These are phyloP conservation scores for Trichomonas tenax DNA, from an alignment of 208 protist species.

Conservation along the genomic window DNA sequence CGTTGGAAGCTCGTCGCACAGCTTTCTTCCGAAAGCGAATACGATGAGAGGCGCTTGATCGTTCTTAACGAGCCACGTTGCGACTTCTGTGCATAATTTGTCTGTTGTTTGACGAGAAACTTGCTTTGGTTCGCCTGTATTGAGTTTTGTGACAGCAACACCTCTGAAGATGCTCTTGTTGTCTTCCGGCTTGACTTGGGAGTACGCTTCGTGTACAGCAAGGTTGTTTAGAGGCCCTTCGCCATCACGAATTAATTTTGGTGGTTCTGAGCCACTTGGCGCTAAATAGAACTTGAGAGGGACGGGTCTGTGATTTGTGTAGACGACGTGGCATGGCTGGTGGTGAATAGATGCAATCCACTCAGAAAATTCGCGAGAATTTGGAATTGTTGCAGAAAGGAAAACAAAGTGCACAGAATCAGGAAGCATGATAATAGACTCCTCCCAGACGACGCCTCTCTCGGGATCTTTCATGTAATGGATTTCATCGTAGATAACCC, in stretches of 20 bases:
- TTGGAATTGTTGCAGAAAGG: constrained; percentile 99
- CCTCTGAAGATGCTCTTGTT: background rate
- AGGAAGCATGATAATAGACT: constrained; percentile 96
- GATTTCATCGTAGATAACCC: constrained; percentile 70
- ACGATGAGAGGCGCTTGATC: background rate
- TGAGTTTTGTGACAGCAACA: too few species aligned
- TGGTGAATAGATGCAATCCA: constrained; percentile 77
- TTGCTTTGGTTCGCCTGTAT: background rate
- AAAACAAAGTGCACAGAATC: constrained; percentile 91
- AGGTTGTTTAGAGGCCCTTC: background rate
- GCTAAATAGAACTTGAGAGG: constrained; percentile 16
- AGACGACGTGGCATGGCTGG: constrained; percentile 44
- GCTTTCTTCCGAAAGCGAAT: constrained; percentile 16
- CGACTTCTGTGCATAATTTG: background rate
- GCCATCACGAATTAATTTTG: background rate
- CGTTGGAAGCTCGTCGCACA: background rate
- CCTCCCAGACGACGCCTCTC: constrained; percentile 99
- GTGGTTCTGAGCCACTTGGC: background rate
- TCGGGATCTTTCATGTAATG: constrained; percentile 94
- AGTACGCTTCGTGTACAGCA: background rate
- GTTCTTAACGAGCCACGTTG: background rate
- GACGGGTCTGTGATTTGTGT: constrained; percentile 7
- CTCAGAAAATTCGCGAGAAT: constrained; percentile 93
- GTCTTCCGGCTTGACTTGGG: background rate
- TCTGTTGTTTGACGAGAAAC: background rate